Percentiles rank a stretch among this genome's conserved stretches.
These are phyloP conservation scores for Podospora australis DNA, from an alignment of 495 filamentous ascomycete species.

Conservation along the genomic window DNA sequence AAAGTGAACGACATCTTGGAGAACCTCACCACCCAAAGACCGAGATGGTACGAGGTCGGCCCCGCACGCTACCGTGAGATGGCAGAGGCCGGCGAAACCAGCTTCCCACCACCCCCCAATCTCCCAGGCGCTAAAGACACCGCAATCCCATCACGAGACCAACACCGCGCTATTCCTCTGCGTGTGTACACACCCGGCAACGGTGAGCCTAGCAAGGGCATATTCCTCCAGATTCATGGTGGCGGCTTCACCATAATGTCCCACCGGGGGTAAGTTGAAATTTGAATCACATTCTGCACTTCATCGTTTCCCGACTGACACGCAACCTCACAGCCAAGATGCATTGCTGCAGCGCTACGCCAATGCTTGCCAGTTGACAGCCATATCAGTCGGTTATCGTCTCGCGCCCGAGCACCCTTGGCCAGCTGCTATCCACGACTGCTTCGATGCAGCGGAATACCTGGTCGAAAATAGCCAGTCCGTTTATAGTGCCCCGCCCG, in stretches of 20 bases:
- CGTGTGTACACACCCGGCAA: slow-evolving; percentile 5
- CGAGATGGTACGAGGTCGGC: slow-evolving; percentile 6
- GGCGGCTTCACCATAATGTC: not conserved
- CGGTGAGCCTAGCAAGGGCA: slow-evolving; percentile 1
- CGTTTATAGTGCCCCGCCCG: not conserved
- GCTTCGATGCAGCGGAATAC: slow-evolving; percentile 21
- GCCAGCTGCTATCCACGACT: slow-evolving; percentile 47
- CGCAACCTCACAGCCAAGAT: slow-evolving; percentile 1
- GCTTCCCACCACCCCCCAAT: not conserved
- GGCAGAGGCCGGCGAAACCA: slow-evolving; percentile 2
- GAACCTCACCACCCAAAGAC: not conserved
- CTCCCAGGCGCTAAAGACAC: not conserved
- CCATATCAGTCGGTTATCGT: slow-evolving; percentile 51
- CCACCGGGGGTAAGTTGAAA: slow-evolving; percentile 1
- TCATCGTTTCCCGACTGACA: not conserved
- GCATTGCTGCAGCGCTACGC: slow-evolving; percentile 2
- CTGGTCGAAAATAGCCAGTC: slow-evolving; percentile 5
- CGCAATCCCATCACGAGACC: not conserved
- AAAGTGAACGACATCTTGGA: not conserved
- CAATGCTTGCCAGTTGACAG: slow-evolving; percentile 6
- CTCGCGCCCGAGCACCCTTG: slow-evolving; percentile 54
- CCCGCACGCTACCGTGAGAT: not conserved
- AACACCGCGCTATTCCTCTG: not conserved
- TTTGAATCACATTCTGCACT: not conserved
- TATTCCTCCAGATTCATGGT: slow-evolving; percentile 7